Evolutionary conservation across 2,329 filamentous ascomycete species (phyloP), one percentile per base, ranked within the genome.

Genomic region (Purpureocillium lavendulum): DNA sequence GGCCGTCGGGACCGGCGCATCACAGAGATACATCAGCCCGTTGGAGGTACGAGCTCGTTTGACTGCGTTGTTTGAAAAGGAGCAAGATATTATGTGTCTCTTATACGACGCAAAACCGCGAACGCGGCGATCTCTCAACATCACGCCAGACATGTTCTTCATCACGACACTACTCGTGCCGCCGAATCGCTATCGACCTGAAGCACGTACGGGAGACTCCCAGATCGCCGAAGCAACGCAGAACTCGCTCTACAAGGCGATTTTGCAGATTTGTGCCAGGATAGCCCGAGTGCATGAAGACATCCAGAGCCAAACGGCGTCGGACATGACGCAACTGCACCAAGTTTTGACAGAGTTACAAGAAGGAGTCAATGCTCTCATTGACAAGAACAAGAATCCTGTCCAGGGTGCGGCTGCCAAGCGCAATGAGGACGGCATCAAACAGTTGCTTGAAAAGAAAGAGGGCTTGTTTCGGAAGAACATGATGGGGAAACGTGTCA

Each of bases 401-500:
- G 72, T 87, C 4, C 81, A 84, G 47, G 87, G 87, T 38, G 72
- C 79, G 14, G 86, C 87, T 21, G 86, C 81, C 13, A 82, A 83
- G 53, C 75, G 81, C 40, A 84, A 87, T 39, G 86, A 94, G 45
- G 89, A 95, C 47, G 92, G 94, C 51, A 94, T 98, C 66, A 98
- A 98, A 66, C 92, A 98, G 58, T 84, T 88, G 57, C 73, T 98
- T 18, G 92, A 98, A 65, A 98, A 98, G 72, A 98, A 98, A 65
- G 94, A 98, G 57, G 92, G 92, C 48, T 73, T 98, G 24, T 98
- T 98, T 70, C 77, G 92, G 53, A 97, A 95, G 70, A 96, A 98
- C 64, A 97, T 98, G 92, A 98, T 98, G 92, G 92, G 92, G 45
- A 98, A 98, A 71, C 87, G 92, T 70, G 92, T 98, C 66, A 97